A percentile compares a stretch with the other conserved stretches of the same genome.
phyloP scores from a whole-genome alignment of 257 asterid genomes.

The Ocimum tenuiflorum region DNA sequence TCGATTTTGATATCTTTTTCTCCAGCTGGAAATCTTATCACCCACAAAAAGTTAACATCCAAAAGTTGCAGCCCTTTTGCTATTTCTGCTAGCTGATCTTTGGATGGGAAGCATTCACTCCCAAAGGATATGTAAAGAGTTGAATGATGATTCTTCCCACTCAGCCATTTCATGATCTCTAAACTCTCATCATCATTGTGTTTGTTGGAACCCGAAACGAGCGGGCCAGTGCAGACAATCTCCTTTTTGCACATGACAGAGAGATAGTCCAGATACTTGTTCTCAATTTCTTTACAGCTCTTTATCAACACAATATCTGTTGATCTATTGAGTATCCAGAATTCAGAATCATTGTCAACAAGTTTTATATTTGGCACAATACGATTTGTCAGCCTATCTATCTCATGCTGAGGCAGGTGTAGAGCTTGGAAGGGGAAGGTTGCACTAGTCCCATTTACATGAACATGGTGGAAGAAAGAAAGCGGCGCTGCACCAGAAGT shows the following conservation, averaged over 20 bases:
- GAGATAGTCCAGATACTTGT: conserved; percentile 26
- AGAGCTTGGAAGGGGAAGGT: conserved; percentile 31
- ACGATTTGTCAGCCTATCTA: background rate
- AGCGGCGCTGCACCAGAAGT: conserved; percentile 25
- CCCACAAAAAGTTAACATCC: conserved; percentile 27
- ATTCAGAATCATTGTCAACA: conserved; percentile 16
- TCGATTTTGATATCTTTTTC: background rate
- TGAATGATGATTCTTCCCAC: conserved; percentile 9
- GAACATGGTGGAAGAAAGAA: conserved; percentile 26
- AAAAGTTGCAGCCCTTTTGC: conserved; percentile 24
- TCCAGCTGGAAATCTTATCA: conserved; percentile 7
- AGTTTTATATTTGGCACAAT: background rate
- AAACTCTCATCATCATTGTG: background rate
- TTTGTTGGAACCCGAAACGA: background rate
- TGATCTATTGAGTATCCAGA: conserved; percentile 15
- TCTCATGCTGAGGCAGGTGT: conserved; percentile 17
- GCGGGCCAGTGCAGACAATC: conserved; percentile 22
- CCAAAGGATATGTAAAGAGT: conserved; percentile 29
- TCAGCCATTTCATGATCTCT: conserved; percentile 28
- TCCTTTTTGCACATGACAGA: conserved; percentile 18
- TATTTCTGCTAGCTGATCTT: conserved; percentile 15
- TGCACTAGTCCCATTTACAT: background rate
- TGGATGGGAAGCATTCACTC: conserved; percentile 24
- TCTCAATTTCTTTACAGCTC: conserved; percentile 19
- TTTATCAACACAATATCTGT: conserved; percentile 25